phyloP scores from a whole-genome alignment of 345 rosid species.

The Theobroma cacao region DNA sequence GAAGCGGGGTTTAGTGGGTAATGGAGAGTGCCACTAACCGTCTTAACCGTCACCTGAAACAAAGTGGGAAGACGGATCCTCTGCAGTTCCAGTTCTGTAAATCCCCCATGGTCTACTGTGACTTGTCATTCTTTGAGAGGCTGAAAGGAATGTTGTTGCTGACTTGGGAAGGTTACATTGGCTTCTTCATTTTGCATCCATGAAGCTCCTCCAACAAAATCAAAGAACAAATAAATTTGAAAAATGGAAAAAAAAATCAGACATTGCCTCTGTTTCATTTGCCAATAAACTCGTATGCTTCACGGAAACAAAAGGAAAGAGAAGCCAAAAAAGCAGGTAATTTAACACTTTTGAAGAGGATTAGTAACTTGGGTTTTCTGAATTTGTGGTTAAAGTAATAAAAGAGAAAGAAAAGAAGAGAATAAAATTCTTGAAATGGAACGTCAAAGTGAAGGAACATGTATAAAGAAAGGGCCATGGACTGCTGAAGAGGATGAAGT shows the following conservation, averaged over 20 bases:
- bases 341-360: not conserved
- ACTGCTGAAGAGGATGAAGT: slow-evolving; percentile 70
- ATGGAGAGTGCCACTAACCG: slow-evolving; percentile 28
- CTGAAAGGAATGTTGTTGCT: not conserved
- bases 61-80: not conserved
- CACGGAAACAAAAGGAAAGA: not conserved
- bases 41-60: slow-evolving; percentile 16
- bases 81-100: not conserved
- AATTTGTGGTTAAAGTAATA: not conserved
- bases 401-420: slow-evolving; percentile 24
- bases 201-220: not conserved
- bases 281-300: not conserved
- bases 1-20: slow-evolving; percentile 15
- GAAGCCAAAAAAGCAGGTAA: not conserved
- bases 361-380: not conserved
- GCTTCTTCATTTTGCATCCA: not conserved
- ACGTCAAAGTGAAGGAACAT: slow-evolving; percentile 15
- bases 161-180: not conserved
- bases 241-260: not conserved
- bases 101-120: not conserved
- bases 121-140: not conserved
- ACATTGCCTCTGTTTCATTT: not conserved
- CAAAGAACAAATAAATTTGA: not conserved
- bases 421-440: not conserved
- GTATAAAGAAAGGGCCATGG: slow-evolving; percentile 65